A percentile compares a stretch with the other conserved stretches of the same genome.
Evolutionary conservation across 1,139 yeast species (phyloP).

Genomic region (Zygosaccharomyces pseudobailii): DNA sequence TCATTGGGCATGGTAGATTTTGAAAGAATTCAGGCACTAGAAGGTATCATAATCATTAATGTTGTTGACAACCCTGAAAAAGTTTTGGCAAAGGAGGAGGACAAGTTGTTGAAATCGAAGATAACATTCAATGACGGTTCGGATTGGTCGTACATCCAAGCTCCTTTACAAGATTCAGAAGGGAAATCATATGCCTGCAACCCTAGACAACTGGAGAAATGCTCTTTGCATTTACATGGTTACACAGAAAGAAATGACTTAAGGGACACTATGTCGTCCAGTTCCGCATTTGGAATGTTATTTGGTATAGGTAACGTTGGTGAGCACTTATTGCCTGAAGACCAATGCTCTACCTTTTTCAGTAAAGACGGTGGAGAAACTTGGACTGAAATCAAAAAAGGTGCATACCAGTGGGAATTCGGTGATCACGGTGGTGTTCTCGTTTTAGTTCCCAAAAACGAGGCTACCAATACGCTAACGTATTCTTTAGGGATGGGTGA

Average conservation of each 20-base stretch:
- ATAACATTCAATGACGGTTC: conserved; percentile 93
- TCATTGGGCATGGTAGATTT: conserved; percentile 76
- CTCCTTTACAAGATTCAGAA: conserved; percentile 62
- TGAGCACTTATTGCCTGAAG: conserved; percentile 44
- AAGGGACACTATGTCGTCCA: conserved; percentile 82
- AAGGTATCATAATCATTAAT: conserved; percentile 78
- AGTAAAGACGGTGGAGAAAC: conserved; percentile 85
- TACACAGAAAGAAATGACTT: conserved; percentile 80
- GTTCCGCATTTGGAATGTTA: conserved; percentile 83
- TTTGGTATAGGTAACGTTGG: conserved; percentile 93
- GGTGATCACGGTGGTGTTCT: conserved; percentile 92
- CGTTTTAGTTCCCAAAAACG: conserved; percentile 58
- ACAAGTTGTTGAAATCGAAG: conserved; percentile 59
- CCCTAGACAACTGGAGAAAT: conserved; percentile 48
- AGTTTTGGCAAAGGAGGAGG: conserved; percentile 27
- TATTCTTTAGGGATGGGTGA: conserved; percentile 80
- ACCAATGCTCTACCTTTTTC: conserved; percentile 63
- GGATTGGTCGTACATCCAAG: conserved; percentile 66
- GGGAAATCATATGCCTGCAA: conserved; percentile 55
- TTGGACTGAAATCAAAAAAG: conserved; percentile 76
- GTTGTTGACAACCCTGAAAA: conserved; percentile 50
- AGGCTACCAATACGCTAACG: conserved; percentile 51
- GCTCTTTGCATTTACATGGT: conserved; percentile 86
- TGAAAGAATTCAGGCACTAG: conserved; percentile 80
- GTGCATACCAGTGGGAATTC: conserved; percentile 85